Evolutionary conservation across 192 early-diverging fungal species (phyloP).

Genomic region (Coemansia sp.): DNA sequence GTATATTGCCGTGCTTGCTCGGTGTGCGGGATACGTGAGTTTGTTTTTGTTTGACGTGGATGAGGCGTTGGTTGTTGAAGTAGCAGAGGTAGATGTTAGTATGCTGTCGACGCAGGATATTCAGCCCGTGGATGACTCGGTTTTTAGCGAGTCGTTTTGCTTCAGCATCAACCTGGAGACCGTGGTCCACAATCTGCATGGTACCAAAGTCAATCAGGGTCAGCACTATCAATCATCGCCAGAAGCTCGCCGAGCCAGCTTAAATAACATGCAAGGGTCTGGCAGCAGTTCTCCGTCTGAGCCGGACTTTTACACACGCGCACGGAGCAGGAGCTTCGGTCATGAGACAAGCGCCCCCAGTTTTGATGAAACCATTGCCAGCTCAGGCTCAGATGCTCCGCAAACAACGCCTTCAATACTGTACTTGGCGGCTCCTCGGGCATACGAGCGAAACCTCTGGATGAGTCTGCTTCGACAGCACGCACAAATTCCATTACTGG

Average conservation of each 20-base stretch:
- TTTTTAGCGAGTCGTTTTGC: slow-evolving; percentile 41
- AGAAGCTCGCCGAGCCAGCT: background rate
- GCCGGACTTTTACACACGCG: background rate
- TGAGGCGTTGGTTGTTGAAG: slow-evolving; percentile 20
- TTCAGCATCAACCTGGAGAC: slow-evolving; percentile 16
- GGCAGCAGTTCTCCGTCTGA: no score
- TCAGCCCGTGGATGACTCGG: slow-evolving; percentile 39
- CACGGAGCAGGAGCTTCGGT: slow-evolving; percentile 13
- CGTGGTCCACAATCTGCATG: background rate
- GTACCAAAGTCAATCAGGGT: background rate
- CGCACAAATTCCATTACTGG: slow-evolving; percentile 17
- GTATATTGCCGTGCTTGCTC: slow-evolving; percentile 36
- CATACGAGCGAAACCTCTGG: slow-evolving; percentile 46
- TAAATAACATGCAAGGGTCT: background rate
- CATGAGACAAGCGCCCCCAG: background rate
- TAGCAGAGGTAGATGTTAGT: slow-evolving; percentile 36
- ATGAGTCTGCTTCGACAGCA: slow-evolving; percentile 29
- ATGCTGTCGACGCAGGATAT: slow-evolving; percentile 23
- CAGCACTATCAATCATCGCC: background rate
- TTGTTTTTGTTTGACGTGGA: slow-evolving; percentile 40
- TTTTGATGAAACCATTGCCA: background rate
- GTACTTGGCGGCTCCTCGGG: slow-evolving; percentile 31
- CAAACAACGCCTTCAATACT: slow-evolving; percentile 14
- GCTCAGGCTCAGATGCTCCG: no score
- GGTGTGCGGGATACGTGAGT: slow-evolving; percentile 28